phyloP scores from a whole-genome alignment of 805 yeast species.

The Lipomyces mesembrius region DNA sequence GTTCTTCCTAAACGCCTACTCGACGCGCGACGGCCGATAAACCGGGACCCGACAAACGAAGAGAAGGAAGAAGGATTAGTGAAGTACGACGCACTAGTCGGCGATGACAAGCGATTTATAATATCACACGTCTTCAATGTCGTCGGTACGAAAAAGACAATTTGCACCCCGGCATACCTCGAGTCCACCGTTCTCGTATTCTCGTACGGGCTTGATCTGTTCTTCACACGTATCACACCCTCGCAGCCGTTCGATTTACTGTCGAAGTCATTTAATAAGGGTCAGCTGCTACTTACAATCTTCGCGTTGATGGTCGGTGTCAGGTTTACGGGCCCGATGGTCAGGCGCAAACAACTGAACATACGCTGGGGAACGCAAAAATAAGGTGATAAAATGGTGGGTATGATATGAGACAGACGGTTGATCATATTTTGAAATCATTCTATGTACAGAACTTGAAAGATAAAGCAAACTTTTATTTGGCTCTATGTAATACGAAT shows the following conservation, averaged over 20 bases:
- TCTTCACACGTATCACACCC: constrained; percentile 78
- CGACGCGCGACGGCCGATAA: constrained; percentile 70
- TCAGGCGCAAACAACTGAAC: constrained; percentile 57
- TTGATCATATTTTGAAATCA: background rate
- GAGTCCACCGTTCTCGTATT: constrained; percentile 78
- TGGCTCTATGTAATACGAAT: background rate
- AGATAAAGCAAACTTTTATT: constrained; percentile 7
- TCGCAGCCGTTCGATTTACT: constrained; percentile 82
- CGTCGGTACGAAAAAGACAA: constrained; percentile 41
- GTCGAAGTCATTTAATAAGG: constrained; percentile 67
- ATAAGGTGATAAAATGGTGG: background rate
- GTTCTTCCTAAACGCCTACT: constrained; percentile 71
- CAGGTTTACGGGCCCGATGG: constrained; percentile 61
- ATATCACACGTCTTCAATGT: constrained; percentile 59
- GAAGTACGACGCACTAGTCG: constrained; percentile 70
- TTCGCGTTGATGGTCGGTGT: constrained; percentile 55
- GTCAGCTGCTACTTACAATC: constrained; percentile 65
- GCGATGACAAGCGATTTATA: constrained; percentile 54
- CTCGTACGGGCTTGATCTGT: constrained; percentile 71
- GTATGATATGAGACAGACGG: background rate
- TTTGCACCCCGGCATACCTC: constrained; percentile 60
- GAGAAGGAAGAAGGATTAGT: constrained; percentile 65
- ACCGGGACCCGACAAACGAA: constrained; percentile 54
- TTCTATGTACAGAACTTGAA: background rate
- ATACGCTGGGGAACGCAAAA: constrained; percentile 53